Evolutionary conservation across 2,329 filamentous ascomycete species (phyloP).

Genomic region (Blumeriella jaapii): DNA sequence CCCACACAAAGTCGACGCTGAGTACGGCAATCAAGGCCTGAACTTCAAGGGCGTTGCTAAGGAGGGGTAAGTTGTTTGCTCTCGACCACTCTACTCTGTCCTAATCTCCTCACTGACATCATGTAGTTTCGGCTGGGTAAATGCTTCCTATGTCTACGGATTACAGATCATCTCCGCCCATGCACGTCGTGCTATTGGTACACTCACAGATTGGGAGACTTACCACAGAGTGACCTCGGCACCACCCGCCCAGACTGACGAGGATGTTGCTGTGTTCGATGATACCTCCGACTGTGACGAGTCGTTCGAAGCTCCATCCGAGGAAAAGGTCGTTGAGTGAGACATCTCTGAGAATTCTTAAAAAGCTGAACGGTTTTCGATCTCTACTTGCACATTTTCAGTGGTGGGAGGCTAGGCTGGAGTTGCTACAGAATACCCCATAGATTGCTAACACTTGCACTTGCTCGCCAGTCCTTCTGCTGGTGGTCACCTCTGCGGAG

Average conservation of each 20-base stretch:
- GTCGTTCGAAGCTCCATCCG: not conserved
- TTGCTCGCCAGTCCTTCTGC: not conserved
- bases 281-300: not conserved
- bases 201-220: slow-evolving; percentile 57
- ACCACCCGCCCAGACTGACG: slow-evolving; percentile 1
- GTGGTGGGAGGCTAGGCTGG: not conserved
- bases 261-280: not conserved
- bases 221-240: slow-evolving; percentile 2
- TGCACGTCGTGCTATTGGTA: slow-evolving; percentile 78
- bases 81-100: not conserved
- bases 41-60: slow-evolving; percentile 94
- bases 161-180: slow-evolving; percentile 80
- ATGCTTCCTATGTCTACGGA: slow-evolving; percentile 93
- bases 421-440: slow-evolving; percentile 3
- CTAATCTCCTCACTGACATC: slow-evolving; percentile 16
- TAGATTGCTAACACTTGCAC: too few species aligned
- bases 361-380: too few species aligned
- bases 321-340: not conserved
- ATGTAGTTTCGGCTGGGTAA: slow-evolving; percentile 90
- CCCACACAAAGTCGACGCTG: slow-evolving; percentile 87
- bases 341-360: too few species aligned
- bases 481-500: not conserved
- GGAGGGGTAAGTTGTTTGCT: slow-evolving; percentile 63
- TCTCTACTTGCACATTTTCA: not conserved
- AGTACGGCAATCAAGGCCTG: slow-evolving; percentile 93